Evolutionary conservation across 2,329 filamentous ascomycete genomes (phyloP), one percentile per base, ranked within the genome.

Genomic region (Trichoderma polysporum): DNA sequence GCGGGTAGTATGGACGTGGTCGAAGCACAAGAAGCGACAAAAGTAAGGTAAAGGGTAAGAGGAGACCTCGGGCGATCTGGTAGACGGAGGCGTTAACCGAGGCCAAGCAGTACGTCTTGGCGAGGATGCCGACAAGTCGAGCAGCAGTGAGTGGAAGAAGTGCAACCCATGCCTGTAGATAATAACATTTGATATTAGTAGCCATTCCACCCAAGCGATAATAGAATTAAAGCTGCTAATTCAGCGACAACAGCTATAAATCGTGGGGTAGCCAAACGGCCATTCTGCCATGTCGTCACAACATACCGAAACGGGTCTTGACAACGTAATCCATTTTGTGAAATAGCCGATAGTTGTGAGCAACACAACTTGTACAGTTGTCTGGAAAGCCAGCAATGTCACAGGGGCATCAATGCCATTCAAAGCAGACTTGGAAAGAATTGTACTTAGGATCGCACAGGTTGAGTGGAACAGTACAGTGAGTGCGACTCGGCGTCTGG

Each of bases 41-140:
- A 25, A 63, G 4, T 6, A 63, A 35, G 3, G 60, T 63, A 17
- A 63, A 63, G 3, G 60, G 60, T 3, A 63, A 49, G 5, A 63
- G 60, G 15, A 63, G 60, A 33, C 60, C 60, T 4, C 60, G 60
- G 33, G 60, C 60, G 19, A 63, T 63, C 9, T 63, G 60, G 35
- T 63, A 63, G 33, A 63, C 60, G n/a, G 60, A 63, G 12, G 60
- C 60, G 41, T 63, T 63, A 54, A 63, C 60, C 8, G 60, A 63
- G 33, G 60, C 60, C 35, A 63, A 25, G 12, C 60, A 63, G 49
- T 63, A 63, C 4, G 60, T 63, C 49, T 63, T 63, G 19, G 60
- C 60, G 35, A 63, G 60, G n/a, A 63, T 63, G 60, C 60, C 60
- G 22, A 63, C 49, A 25, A 63, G 49, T 63, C 60, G 49, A 2